Conservation (phyloP, 805 yeast genomes). For the Yarrowia bubula region DNA sequence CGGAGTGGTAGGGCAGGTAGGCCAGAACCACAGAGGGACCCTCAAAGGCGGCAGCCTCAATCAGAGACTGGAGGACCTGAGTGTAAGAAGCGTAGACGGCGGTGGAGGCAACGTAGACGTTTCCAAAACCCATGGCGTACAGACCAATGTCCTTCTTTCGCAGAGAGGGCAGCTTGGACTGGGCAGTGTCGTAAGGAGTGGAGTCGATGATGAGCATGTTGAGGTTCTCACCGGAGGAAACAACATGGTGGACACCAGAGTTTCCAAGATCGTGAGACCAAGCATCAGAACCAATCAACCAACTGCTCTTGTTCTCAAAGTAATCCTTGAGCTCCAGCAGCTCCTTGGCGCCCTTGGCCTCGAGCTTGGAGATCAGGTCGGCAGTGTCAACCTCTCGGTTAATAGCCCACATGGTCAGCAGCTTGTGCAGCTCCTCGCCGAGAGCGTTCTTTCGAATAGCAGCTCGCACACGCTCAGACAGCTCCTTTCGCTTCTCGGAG, state of each 20-base stretch:
- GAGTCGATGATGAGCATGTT: slow-evolving; percentile 86
- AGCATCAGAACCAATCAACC: slow-evolving; percentile 92
- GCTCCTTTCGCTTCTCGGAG: slow-evolving; percentile 50
- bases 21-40: slow-evolving; percentile 94
- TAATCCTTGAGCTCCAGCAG: slow-evolving; percentile 42
- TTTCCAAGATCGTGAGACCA: slow-evolving; percentile 94
- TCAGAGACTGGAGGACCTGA: slow-evolving; percentile 80
- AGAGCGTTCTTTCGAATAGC: slow-evolving; percentile 45
- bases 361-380: slow-evolving; percentile 30
- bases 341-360: slow-evolving; percentile 39
- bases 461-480: slow-evolving; percentile 47
- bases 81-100: slow-evolving; percentile 93
- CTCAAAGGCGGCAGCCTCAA: slow-evolving; percentile 83
- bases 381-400: slow-evolving; percentile 37
- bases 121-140: slow-evolving; percentile 90
- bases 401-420: slow-evolving; percentile 69
- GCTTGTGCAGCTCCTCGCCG: slow-evolving; percentile 45
- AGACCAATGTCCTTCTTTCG: slow-evolving; percentile 91
- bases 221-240: slow-evolving; percentile 70
- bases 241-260: slow-evolving; percentile 84
- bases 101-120: slow-evolving; percentile 87
- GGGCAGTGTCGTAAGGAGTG: slow-evolving; percentile 57
- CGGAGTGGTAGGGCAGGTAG: slow-evolving; percentile 72
- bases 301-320: slow-evolving; percentile 53
- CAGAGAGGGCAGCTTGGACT: slow-evolving; percentile 31